A percentile compares a stretch with the other conserved stretches of the same genome.
Conservation (phyloP, 83 land plant species). For the Larix sibirica region DNA sequence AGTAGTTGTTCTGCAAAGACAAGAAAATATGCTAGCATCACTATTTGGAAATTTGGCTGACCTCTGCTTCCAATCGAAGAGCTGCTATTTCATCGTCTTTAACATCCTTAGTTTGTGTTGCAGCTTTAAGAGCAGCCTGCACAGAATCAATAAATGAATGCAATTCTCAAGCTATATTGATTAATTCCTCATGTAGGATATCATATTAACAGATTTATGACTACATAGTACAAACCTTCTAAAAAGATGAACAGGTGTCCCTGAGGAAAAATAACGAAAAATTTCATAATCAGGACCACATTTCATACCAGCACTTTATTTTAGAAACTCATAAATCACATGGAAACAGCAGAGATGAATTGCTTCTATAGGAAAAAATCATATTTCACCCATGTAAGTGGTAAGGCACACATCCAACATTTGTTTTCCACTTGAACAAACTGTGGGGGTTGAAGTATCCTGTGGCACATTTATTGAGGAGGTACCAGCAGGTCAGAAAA, state of each 20-base stretch:
- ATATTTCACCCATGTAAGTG: too few species aligned
- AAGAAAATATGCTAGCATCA: neutral
- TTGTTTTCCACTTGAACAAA: too few species aligned
- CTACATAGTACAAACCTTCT: neutral
- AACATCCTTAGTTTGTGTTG: conserved; percentile 67
- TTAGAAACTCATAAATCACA: neutral
- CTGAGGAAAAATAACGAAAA: neutral
- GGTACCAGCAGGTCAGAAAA: too few species aligned
- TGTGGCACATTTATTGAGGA: too few species aligned
- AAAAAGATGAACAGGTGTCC: neutral
- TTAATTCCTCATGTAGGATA: neutral
- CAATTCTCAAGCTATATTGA: neutral
- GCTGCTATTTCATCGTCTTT: conserved; percentile 74
- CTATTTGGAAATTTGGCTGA: conserved; percentile 7
- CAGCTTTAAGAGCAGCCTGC: conserved; percentile 92
- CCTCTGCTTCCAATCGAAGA: conserved; percentile 75
- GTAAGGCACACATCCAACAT: too few species aligned
- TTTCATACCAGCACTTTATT: neutral
- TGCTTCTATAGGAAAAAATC: neutral
- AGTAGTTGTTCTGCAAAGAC: neutral
- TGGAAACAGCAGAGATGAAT: neutral
- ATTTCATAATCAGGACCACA: neutral
- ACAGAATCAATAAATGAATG: neutral
- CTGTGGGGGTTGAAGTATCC: too few species aligned
- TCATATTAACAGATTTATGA: neutral